These are phyloP conservation scores for Funneliformis geosporum DNA, from an alignment of 192 early-diverging fungal species.

Conservation along the genomic window DNA sequence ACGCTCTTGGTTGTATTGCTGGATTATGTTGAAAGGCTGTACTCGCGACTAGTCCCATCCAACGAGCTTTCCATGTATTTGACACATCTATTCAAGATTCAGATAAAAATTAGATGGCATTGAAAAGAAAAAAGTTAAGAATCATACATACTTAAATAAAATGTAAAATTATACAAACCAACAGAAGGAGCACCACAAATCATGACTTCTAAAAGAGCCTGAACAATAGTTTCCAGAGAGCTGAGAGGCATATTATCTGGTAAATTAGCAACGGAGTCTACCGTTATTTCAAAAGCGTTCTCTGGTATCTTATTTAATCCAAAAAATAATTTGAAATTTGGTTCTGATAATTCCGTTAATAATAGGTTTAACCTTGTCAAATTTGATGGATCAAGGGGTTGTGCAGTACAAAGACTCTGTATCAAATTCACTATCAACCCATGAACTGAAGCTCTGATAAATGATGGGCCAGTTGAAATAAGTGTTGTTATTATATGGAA, in stretches of 20 bases:
- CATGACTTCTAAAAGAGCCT: slow-evolving; percentile 65
- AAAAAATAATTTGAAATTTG: slow-evolving; percentile 76
- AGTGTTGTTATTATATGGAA: slow-evolving; percentile 84
- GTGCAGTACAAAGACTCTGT: slow-evolving; percentile 72
- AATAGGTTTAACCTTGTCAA: slow-evolving; percentile 56
- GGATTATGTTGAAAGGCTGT: slow-evolving; percentile 95
- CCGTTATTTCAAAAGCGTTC: slow-evolving; percentile 67
- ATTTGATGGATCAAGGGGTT: slow-evolving; percentile 56
- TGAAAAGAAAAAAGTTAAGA: not conserved
- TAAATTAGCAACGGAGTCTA: slow-evolving; percentile 52
- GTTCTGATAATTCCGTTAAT: slow-evolving; percentile 79
- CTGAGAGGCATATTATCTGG: slow-evolving; percentile 51
- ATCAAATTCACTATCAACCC: slow-evolving; percentile 90
- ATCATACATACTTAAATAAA: not conserved
- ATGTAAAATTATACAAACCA: slow-evolving; percentile 48
- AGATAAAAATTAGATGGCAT: not conserved
- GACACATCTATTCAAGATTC: slow-evolving; percentile 60
- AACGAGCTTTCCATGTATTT: slow-evolving; percentile 82
- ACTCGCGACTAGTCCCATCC: slow-evolving; percentile 89
- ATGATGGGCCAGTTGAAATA: slow-evolving; percentile 78
- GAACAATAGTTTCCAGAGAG: slow-evolving; percentile 58
- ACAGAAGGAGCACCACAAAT: slow-evolving; percentile 61
- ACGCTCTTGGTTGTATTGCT: slow-evolving; percentile 91
- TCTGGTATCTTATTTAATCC: slow-evolving; percentile 66
- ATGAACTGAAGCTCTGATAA: slow-evolving; percentile 85